Percentiles rank a stretch among this genome's conserved stretches.
These are phyloP conservation scores for Carpinus viminea DNA, from an alignment of 306 rosid genomes.

Conservation along the genomic window DNA sequence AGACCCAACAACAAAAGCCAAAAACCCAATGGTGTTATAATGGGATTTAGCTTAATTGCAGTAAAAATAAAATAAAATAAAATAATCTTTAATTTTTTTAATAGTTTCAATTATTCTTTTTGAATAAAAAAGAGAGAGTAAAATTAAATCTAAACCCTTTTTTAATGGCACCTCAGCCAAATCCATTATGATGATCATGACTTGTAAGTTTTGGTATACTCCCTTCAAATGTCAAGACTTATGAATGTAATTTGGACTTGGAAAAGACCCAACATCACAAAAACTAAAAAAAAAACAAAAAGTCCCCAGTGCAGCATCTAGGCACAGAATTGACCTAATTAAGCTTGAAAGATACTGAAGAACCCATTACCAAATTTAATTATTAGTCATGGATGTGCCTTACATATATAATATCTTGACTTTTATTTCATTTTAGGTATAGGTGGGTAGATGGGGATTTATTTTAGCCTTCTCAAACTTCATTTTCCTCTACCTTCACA, in stretches of 20 bases:
- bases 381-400: not conserved
- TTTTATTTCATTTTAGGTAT: not conserved
- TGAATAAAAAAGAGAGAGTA: too few species aligned
- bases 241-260: not conserved
- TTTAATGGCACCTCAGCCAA: too few species aligned
- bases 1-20: too few species aligned
- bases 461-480: not conserved
- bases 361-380: not conserved
- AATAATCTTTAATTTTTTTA: too few species aligned
- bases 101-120: too few species aligned
- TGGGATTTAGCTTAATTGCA: too few species aligned
- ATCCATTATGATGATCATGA: too few species aligned
- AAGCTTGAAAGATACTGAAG: not conserved
- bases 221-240: too few species aligned
- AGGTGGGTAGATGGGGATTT: not conserved
- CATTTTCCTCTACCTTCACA: not conserved
- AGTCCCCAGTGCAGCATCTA: not conserved
- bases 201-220: not conserved
- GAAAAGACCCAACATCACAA: not conserved
- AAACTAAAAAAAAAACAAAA: not conserved
- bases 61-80: too few species aligned
- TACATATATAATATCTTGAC: not conserved
- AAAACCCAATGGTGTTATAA: not conserved
- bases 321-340: too few species aligned
- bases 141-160: too few species aligned